phyloP scores from a whole-genome alignment of 75 land plant genomes.

The Azolla pinnata region DNA sequence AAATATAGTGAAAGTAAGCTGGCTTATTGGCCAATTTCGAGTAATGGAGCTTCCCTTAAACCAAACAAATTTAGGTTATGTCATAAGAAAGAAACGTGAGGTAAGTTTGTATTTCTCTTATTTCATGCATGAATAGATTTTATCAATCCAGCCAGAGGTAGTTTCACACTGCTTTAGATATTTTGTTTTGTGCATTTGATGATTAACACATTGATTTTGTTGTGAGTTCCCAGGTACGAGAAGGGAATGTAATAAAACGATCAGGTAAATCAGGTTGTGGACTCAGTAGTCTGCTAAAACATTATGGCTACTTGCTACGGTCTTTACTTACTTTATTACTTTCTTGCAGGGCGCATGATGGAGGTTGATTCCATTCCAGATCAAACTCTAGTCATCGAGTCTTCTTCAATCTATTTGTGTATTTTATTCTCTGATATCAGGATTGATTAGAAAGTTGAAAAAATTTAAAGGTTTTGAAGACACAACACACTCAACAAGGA shows the following conservation, averaged over 20 bases:
- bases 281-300: too few species aligned
- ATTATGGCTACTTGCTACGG: neutral
- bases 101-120: too few species aligned
- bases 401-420: neutral
- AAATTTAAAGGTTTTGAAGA: constrained; percentile 43
- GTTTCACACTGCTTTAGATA: neutral
- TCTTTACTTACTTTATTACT: neutral
- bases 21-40: too few species aligned
- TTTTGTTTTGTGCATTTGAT: neutral
- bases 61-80: too few species aligned
- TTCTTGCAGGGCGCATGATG: neutral
- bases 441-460: neutral
- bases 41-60: too few species aligned
- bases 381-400: neutral
- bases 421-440: neutral
- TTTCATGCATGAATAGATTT: too few species aligned
- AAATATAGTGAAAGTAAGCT: too few species aligned
- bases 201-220: too few species aligned
- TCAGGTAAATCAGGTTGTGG: neutral
- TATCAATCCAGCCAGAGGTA: too few species aligned
- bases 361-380: neutral
- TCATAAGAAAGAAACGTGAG: too few species aligned
- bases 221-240: neutral
- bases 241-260: neutral
- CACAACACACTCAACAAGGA: constrained; percentile 68